Evolutionary conservation across 2,329 filamentous ascomycete species (phyloP), one percentile per base, ranked within the genome.

Genomic region (Fusarium sp.): DNA sequence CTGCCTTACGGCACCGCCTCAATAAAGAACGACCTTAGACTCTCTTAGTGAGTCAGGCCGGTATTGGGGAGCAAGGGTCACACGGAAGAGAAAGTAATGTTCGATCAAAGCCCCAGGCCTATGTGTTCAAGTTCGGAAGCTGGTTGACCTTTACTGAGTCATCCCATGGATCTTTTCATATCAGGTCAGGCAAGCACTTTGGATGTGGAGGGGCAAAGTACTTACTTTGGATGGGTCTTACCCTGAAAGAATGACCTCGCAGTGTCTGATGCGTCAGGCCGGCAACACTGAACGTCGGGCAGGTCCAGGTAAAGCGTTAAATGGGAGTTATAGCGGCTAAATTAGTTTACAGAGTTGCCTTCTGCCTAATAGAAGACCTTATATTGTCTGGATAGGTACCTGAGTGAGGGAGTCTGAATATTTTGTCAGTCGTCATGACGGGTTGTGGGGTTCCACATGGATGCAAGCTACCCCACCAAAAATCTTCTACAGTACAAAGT

Each of bases 1-100:
- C 68, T 77, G 75, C 75, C 75, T 75, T 68, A 61, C 39, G 33
- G 75, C 73, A 77, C 75, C 75, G 75, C 75, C 75, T 73, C 75
- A 75, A 57, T 46, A 44, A 31, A 27, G 39, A 38, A 39, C n/a
- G 31, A 25, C 36, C 35, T 62, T 49, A 45, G 29, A 18, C 44
- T 39, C 52, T 53, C n/a, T 38, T 42, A 33, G 62, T 76, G 75
- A 76, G 68, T 76, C 72, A 75, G 72, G 69, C 71, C 70, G 62
- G 31, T 57, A 44, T 55, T 29, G n/a, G 45, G 39, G 44, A 52
- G 46, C 35, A 58, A 62, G 36, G 18, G 39, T 44, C 36, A 31
- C 31, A 33, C 31, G 46, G 36, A 17, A 14, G n/a, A 33, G 42
- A 41, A 39, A 41, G 22, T 29, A 29, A 52, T 56, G 49, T 45